phyloP scores from a whole-genome alignment of 192 early-diverging fungal genomes.

The Piromyces finnis region DNA sequence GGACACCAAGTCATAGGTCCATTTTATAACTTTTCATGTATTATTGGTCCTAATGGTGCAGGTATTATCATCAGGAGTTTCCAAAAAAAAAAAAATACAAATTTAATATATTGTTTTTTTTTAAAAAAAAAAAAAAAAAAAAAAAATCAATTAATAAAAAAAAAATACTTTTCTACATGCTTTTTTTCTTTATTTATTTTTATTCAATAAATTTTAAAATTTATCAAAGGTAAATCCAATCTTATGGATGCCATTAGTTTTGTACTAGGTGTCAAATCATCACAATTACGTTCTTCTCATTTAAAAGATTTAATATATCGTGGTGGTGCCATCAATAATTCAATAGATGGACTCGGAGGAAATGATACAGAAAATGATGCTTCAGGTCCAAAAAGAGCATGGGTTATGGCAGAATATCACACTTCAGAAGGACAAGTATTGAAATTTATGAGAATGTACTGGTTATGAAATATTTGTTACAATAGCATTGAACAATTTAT shows the following conservation, averaged over 20 bases:
- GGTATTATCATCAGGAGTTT: conserved; percentile 17
- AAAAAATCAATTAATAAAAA: too few relatives aligned
- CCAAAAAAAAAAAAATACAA: neutral
- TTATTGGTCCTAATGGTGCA: conserved; percentile 94
- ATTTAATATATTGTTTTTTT: neutral
- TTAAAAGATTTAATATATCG: conserved; percentile 85
- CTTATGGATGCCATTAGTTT: conserved; percentile 99
- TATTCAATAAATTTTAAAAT: too few relatives aligned
- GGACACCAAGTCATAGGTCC: conserved; percentile 86
- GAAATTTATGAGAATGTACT: conserved; percentile 55
- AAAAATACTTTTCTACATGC: too few relatives aligned
- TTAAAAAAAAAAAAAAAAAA: too few relatives aligned
- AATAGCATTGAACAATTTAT: too few relatives aligned
- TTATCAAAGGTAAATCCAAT: conserved; percentile 73
- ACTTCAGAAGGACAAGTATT: conserved; percentile 38
- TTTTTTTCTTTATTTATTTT: too few relatives aligned
- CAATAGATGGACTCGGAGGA: neutral
- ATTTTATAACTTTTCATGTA: conserved; percentile 81
- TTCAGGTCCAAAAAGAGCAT: conserved; percentile 27
- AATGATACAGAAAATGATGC: conserved; percentile 7
- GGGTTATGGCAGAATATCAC: conserved; percentile 73
- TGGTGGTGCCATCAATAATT: conserved; percentile 22
- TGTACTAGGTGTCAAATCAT: conserved; percentile 84
- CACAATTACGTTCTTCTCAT: conserved; percentile 75
- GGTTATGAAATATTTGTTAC: neutral